Evolutionary conservation across 805 yeast genomes (phyloP).

Genomic region (Suhomyces kilbournensis): DNA sequence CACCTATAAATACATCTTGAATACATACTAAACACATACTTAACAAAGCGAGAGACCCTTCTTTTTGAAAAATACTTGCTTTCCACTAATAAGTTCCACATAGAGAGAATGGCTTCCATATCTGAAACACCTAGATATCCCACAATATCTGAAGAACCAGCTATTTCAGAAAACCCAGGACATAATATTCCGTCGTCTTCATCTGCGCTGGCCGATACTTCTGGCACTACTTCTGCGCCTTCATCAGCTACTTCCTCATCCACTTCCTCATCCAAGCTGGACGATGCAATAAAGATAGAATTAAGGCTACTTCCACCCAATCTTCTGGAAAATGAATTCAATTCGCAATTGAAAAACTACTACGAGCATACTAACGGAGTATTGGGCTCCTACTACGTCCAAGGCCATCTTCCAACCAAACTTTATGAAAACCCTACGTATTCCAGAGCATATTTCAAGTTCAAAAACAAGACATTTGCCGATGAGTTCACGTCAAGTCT

Average conservation of each 20-base stretch:
- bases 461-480: slow-evolving; percentile 8
- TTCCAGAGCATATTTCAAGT: slow-evolving; percentile 17
- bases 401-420: slow-evolving; percentile 14
- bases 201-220: neutral
- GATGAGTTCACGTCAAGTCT: slow-evolving; percentile 10
- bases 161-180: neutral
- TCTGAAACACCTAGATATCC: neutral
- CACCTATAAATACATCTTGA: neutral
- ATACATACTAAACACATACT: too few species aligned
- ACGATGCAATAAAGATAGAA: slow-evolving; percentile 7
- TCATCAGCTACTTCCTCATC: neutral
- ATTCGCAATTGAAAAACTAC: slow-evolving; percentile 18
- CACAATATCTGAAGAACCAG: neutral
- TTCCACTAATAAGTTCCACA: too few species aligned
- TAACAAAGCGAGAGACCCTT: neutral
- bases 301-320: slow-evolving; percentile 25
- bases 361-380: slow-evolving; percentile 2
- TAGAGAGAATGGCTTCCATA: neutral
- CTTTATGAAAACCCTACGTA: slow-evolving; percentile 18
- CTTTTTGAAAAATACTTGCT: too few species aligned
- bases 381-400: slow-evolving; percentile 12
- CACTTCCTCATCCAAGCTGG: neutral
- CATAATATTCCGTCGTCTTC: neutral
- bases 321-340: slow-evolving; percentile 14
- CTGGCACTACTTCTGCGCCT: neutral